Percentiles rank a stretch among this genome's conserved stretches.
Evolutionary conservation across 257 asterid species (phyloP).

Genomic region (Ocimum tenuiflorum): DNA sequence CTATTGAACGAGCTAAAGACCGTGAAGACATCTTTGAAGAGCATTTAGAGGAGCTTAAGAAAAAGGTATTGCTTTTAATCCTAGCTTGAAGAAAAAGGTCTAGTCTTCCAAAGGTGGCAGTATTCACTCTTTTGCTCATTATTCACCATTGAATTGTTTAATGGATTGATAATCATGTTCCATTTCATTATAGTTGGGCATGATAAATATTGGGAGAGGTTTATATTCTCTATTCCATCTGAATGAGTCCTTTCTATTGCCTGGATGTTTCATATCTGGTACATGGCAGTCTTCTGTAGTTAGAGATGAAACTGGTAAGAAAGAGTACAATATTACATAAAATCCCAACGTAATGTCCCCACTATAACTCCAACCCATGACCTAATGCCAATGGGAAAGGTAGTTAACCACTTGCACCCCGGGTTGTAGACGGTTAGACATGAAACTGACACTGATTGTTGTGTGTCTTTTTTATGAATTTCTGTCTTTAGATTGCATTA

Average conservation of each 20-base stretch:
- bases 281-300: not conserved
- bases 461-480: not conserved
- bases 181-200: not conserved
- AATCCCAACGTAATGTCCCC: no score
- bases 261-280: not conserved
- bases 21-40: slow-evolving; percentile 84
- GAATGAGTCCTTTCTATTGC: not conserved
- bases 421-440: no score
- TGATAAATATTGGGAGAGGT: not conserved
- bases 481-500: not conserved
- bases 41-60: slow-evolving; percentile 60
- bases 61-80: slow-evolving; percentile 46
- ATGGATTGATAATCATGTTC: not conserved
- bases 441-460: not conserved
- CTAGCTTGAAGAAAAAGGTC: not conserved
- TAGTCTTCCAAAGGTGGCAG: not conserved
- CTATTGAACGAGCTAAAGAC: slow-evolving; percentile 70
- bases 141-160: slow-evolving; percentile 9
- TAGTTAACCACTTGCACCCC: no score
- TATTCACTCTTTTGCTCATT: not conserved
- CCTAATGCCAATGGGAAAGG: no score
- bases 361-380: no score
- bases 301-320: no score
- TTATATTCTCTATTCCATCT: not conserved
- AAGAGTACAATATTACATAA: no score